Percentiles rank a stretch among this genome's conserved stretches.
These are phyloP conservation scores for Yamadazyma triangularis DNA, from an alignment of 1,139 yeast genomes.

Conservation along the genomic window DNA sequence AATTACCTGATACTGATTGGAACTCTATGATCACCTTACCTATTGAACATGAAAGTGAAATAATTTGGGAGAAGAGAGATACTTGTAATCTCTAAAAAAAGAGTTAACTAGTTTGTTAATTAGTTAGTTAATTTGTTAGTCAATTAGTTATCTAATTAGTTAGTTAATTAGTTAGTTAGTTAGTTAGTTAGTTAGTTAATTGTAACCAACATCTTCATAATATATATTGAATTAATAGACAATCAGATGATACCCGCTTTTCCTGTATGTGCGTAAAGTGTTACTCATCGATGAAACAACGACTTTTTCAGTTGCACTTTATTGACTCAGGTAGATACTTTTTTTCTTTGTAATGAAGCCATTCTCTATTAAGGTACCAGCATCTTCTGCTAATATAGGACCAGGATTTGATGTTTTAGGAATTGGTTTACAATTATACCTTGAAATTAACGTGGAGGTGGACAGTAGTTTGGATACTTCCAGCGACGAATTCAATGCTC, in stretches of 20 bases:
- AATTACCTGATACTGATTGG: conserved; percentile 77
- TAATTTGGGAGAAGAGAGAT: conserved; percentile 69
- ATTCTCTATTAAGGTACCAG: conserved; percentile 68
- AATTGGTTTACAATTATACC: conserved; percentile 71
- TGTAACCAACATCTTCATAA: no score
- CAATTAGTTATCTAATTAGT: no score
- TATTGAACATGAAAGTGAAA: conserved; percentile 62
- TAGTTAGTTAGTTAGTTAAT: no score
- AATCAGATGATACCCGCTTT: no score
- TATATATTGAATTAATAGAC: no score
- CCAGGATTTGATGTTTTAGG: conserved; percentile 98
- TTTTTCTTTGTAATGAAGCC: background rate
- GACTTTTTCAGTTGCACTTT: background rate
- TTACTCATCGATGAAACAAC: no score
- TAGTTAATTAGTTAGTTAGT: no score
- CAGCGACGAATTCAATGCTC: conserved; percentile 64
- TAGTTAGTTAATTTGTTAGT: no score
- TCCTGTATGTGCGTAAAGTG: no score
- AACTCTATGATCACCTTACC: conserved; percentile 95
- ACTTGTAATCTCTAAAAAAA: conserved; percentile 24
- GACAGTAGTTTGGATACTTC: conserved; percentile 51
- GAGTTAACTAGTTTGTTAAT: no score
- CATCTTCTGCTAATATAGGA: conserved; percentile 96
- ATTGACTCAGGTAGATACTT: background rate
- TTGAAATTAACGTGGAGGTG: conserved; percentile 63